Conservation (phyloP, 2,329 filamentous ascomycete species). For the Fusarium agapanthi region DNA sequence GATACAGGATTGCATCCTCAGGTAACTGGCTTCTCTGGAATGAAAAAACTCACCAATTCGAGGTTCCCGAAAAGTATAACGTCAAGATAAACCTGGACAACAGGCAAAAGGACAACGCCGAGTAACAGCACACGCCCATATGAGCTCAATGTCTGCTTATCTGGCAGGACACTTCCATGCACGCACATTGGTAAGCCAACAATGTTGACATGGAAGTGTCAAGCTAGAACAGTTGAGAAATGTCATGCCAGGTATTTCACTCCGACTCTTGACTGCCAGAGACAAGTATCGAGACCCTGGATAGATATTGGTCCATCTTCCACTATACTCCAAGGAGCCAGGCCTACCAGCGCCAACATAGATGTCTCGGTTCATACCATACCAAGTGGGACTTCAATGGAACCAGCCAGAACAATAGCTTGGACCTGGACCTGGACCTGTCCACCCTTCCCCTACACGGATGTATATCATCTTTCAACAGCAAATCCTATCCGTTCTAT, state of each 20-base stretch:
- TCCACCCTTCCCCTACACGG: neutral
- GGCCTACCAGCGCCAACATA: neutral
- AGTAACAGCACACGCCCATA: neutral
- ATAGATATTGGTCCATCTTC: neutral
- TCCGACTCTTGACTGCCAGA: neutral
- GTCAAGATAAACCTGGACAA: neutral
- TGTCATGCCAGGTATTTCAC: neutral
- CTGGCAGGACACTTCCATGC: neutral
- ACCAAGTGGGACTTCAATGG: neutral
- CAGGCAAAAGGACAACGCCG: constrained; percentile 20
- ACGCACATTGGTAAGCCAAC: neutral
- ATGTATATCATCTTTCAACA: neutral
- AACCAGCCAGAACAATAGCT: neutral
- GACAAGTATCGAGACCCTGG: neutral
- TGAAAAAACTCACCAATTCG: constrained; percentile 48
- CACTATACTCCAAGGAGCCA: neutral
- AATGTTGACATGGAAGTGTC: neutral
- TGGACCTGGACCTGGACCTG: neutral
- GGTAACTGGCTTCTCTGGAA: constrained; percentile 60
- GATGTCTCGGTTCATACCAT: neutral
- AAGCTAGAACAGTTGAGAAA: neutral
- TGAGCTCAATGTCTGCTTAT: neutral
- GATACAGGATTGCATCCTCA: constrained; percentile 54
- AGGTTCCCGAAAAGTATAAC: constrained; percentile 50
- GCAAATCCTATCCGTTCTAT: neutral